Conservation (phyloP, 768 basidiomycete genomes). For the Calocera cornea region DNA sequence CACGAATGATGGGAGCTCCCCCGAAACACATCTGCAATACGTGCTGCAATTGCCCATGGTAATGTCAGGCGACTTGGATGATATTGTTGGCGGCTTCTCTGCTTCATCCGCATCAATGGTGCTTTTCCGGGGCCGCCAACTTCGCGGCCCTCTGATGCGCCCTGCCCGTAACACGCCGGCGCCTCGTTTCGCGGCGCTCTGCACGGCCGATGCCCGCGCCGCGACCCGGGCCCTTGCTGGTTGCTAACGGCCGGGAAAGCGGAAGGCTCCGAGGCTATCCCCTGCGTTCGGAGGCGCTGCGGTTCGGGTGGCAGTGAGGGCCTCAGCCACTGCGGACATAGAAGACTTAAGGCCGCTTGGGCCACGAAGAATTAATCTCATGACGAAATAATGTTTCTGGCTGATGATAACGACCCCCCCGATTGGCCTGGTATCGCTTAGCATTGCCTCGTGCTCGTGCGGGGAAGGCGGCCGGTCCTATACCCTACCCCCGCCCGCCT, state of each 20-base stretch:
- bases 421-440: neutral
- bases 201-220: neutral
- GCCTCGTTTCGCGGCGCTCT: neutral
- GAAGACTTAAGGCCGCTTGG: neutral
- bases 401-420: neutral
- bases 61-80: neutral
- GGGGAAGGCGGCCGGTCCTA: neutral
- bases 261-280: neutral
- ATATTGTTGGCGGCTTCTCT: neutral
- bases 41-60: neutral
- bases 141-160: neutral
- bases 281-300: neutral
- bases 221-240: neutral
- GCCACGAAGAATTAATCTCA: neutral
- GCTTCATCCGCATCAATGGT: neutral
- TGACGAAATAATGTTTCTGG: neutral
- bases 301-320: neutral
- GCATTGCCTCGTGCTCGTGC: slow-evolving; percentile 2
- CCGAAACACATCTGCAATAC: neutral
- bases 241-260: slow-evolving; percentile 5
- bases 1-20: neutral
- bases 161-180: neutral
- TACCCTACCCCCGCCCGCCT: neutral
- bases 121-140: neutral
- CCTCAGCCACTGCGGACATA: neutral